These are phyloP conservation scores for Leccinum rimulosum DNA, from an alignment of 768 basidiomycete species.

Conservation along the genomic window DNA sequence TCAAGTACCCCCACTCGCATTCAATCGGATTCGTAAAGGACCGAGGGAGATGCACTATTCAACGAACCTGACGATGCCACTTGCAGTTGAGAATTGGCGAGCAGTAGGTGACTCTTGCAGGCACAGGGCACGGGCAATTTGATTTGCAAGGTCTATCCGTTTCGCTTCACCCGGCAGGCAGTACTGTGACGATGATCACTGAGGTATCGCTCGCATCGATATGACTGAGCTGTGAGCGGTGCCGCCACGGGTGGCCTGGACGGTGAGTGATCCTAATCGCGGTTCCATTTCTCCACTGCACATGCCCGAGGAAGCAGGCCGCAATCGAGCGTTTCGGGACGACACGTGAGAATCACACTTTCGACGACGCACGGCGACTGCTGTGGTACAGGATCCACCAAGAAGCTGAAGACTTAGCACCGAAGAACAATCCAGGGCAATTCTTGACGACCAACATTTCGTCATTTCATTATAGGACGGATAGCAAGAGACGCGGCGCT, in stretches of 20 bases:
- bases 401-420: slow-evolving; percentile 14
- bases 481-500: slow-evolving; percentile 12
- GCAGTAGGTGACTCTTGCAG: background rate
- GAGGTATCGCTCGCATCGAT: background rate
- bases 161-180: background rate
- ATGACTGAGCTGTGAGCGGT: slow-evolving; percentile 3
- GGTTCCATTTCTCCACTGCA: slow-evolving; percentile 11
- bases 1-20: slow-evolving; percentile 4
- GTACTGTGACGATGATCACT: background rate
- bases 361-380: slow-evolving; percentile 18
- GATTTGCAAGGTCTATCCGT: background rate
- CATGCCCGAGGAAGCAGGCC: slow-evolving; percentile 9
- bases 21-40: background rate
- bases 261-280: slow-evolving; percentile 18
- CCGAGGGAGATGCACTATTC: background rate
- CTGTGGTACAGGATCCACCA: slow-evolving; percentile 28
- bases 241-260: slow-evolving; percentile 7
- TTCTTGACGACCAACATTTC: slow-evolving; percentile 17
- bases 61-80: background rate
- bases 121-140: background rate
- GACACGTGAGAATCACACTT: slow-evolving; percentile 20
- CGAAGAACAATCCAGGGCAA: slow-evolving; percentile 22
- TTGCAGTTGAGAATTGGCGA: background rate
- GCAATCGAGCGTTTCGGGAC: slow-evolving; percentile 3
- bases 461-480: slow-evolving; percentile 26